Evolutionary conservation across 345 rosid genomes (phyloP), one percentile per base, ranked within the genome.

Genomic region (Theobroma cacao): DNA sequence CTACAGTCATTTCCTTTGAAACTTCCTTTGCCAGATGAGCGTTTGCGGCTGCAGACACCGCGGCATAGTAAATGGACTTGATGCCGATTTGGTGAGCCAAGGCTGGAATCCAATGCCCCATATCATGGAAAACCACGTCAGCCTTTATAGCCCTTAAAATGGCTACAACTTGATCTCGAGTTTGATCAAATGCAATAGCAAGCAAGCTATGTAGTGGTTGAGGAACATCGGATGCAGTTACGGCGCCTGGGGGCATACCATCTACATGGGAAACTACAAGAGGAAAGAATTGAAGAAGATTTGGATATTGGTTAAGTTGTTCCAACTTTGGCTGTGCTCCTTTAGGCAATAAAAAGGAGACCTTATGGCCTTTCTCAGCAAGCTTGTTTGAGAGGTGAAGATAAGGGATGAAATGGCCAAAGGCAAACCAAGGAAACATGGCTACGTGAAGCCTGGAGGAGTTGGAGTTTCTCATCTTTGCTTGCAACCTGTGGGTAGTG

Each of bases 371-470:
- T 33, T 79, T 84, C 55, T 85, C 79, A 0, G 91, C 90, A 24
- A 91, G 81, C 72, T 80, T 80, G 82, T 89, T 91, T 11, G 93
- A 75, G 55, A 91, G 88, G 73, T 89, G 90, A 22, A 89, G 75
- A 71, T 67, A 89, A 0, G 95, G 93, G 9, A 86, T 87, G 75
- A 91, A 81, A 74, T 91, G 93, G 36, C 95, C 93, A 61, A 77
- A 65, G 20, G 93, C 91, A 20, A 89, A 82, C 89, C 87, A 89
- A 1, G 95, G 93, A 70, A 89, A 85, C 93, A 89, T 87, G 43
- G 85, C 82, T 10, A 79, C 67, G 33, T 85, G 89, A 50, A 89
- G 70, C 56, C 76, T 38, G 61, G 67, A 71, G 63, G 15, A 1
- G 2, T 69, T 5, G 55, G 6, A 26, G 2, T 6, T 45, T 3